phyloP scores from a whole-genome alignment of 2,329 filamentous ascomycete species.

The Neobulgaria alba region DNA sequence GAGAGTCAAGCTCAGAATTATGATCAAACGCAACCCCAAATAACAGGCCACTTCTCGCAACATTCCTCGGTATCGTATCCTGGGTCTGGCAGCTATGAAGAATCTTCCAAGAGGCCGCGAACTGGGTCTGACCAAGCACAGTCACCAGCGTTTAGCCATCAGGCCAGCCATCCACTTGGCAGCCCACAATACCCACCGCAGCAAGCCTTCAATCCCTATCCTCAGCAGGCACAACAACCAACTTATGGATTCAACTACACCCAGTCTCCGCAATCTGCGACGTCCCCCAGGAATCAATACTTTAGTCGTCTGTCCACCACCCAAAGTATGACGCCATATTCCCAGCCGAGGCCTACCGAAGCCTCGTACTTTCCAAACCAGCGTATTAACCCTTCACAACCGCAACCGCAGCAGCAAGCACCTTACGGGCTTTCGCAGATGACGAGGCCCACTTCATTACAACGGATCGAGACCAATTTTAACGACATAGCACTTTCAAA shows the following conservation, averaged over 20 bases:
- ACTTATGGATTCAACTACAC: conserved; percentile 9
- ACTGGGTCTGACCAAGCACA: conserved; percentile 16
- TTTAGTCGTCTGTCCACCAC: conserved; percentile 11
- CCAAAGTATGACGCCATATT: conserved; percentile 11
- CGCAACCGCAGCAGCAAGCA: conserved; percentile 8
- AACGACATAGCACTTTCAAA: conserved; percentile 3
- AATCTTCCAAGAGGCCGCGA: conserved; percentile 14
- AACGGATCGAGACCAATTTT: conserved; percentile 2
- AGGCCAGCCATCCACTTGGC: conserved; percentile 8
- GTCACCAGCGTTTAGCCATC: conserved; percentile 11
- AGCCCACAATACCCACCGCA: conserved; percentile 10
- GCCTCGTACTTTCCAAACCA: conserved; percentile 10
- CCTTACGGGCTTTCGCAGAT: not conserved
- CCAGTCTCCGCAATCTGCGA: conserved; percentile 9
- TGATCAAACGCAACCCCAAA: conserved; percentile 8
- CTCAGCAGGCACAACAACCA: conserved; percentile 6
- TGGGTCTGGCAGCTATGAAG: conserved; percentile 13
- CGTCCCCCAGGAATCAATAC: conserved; percentile 11
- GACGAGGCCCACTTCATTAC: not conserved
- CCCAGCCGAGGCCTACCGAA: conserved; percentile 14
- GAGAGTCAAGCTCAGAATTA: conserved; percentile 7
- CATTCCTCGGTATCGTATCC: conserved; percentile 11
- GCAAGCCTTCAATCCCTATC: conserved; percentile 6
- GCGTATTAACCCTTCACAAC: conserved; percentile 3
- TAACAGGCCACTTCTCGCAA: conserved; percentile 12